Percentiles rank a stretch among this genome's conserved stretches.
Evolutionary conservation across 441 rosid genomes (phyloP).

Genomic region (Eugenia klotzschiana): DNA sequence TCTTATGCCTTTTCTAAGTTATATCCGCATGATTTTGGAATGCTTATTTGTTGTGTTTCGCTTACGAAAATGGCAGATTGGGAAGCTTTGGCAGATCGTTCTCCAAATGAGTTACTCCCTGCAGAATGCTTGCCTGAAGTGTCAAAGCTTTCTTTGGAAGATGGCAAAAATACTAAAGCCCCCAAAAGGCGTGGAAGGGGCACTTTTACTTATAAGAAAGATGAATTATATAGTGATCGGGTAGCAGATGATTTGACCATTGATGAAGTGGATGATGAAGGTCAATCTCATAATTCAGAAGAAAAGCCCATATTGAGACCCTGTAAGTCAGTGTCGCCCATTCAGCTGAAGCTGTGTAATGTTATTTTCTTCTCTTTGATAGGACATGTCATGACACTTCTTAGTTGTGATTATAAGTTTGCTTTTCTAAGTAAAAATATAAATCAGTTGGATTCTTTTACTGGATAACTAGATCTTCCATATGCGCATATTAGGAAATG

Average conservation of each 20-base stretch:
- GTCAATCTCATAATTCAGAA: slow-evolving; percentile 13
- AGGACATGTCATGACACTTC: not conserved
- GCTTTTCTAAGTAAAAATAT: not conserved
- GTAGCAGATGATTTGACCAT: slow-evolving; percentile 9
- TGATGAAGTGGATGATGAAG: slow-evolving; percentile 29
- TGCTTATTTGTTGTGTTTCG: not conserved
- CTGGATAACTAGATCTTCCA: not conserved
- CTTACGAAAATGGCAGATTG: slow-evolving; percentile 38
- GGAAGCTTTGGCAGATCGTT: slow-evolving; percentile 72
- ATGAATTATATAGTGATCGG: slow-evolving; percentile 42
- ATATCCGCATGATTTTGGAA: not conserved
- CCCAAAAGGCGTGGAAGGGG: slow-evolving; percentile 87
- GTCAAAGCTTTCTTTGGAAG: slow-evolving; percentile 47
- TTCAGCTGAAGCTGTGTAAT: not conserved
- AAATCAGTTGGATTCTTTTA: not conserved
- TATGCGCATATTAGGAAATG: not conserved
- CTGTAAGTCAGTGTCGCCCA: slow-evolving; percentile 22
- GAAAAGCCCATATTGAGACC: slow-evolving; percentile 18
- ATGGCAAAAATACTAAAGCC: slow-evolving; percentile 19
- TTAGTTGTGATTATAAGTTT: not conserved
- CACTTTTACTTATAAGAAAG: slow-evolving; percentile 49
- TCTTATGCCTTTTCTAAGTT: not conserved
- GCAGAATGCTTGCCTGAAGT: slow-evolving; percentile 40
- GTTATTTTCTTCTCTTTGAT: not conserved
- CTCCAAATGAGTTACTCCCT: slow-evolving; percentile 39